Conservation (phyloP, 2,329 filamentous ascomycete genomes). For the Remersonia thermophila region DNA sequence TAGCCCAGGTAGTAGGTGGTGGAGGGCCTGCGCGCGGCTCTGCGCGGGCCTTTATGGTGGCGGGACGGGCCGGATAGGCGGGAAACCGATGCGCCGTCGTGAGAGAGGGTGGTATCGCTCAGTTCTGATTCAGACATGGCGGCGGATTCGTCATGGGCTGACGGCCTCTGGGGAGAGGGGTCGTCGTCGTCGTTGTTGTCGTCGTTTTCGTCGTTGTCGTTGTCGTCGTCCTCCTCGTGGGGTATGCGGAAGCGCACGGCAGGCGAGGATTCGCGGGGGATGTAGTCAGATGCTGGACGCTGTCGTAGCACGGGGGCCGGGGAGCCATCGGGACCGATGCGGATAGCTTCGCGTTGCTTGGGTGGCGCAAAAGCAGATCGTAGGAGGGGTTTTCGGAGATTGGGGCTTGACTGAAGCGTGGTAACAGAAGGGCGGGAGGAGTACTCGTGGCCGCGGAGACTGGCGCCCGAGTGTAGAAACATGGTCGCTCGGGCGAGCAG, state of each 20-base stretch:
- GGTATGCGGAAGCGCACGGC: slow-evolving; percentile 36
- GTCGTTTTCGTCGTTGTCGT: too few species aligned
- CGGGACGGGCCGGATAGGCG: slow-evolving; percentile 12
- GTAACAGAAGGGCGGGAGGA: slow-evolving; percentile 21
- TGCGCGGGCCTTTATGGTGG: slow-evolving; percentile 19
- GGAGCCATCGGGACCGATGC: background rate
- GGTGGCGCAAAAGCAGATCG: slow-evolving; percentile 29
- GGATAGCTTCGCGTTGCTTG: slow-evolving; percentile 16
- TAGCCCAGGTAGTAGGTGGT: slow-evolving; percentile 57
- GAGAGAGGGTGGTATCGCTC: slow-evolving; percentile 34
- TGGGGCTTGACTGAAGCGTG: slow-evolving; percentile 23
- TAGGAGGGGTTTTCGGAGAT: slow-evolving; percentile 27
- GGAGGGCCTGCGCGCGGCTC: slow-evolving; percentile 38
- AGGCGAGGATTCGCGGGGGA: slow-evolving; percentile 26
- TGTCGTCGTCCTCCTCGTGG: slow-evolving; percentile 19
- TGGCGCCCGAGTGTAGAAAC: slow-evolving; percentile 48
- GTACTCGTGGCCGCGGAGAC: slow-evolving; percentile 49
- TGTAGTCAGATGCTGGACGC: slow-evolving; percentile 27
- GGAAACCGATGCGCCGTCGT: slow-evolving; percentile 20
- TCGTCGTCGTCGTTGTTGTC: too few species aligned
- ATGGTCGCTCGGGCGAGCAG: slow-evolving; percentile 24
- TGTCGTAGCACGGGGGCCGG: slow-evolving; percentile 13
- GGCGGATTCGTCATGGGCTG: slow-evolving; percentile 36
- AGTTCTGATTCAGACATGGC: slow-evolving; percentile 29
- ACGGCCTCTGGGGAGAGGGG: background rate